Evolutionary conservation across 495 filamentous ascomycete species (phyloP), one percentile per base, ranked within the genome.

Genomic region (Lichina pygmaea): DNA sequence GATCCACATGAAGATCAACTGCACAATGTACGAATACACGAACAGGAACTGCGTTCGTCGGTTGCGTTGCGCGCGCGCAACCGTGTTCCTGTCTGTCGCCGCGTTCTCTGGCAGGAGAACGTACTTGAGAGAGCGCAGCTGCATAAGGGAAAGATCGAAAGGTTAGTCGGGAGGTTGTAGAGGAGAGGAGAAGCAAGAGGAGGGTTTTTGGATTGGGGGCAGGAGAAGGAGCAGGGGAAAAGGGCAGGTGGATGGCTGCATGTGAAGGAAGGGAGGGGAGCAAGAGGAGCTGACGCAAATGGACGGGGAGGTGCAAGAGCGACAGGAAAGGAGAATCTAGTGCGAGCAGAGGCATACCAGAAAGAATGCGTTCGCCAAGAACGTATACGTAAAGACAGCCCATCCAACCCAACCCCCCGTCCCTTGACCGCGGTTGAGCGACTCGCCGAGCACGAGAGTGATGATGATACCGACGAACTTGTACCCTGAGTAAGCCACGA

Each of bases 401-500:
- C 91, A 95, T 43, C 81, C 80, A 42, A 86, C 61, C 81, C 81
- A 85, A 33, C 82, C 77, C 32, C 81, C 77, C 7, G 81, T 86
- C 44, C 82, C 81, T 49, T 71, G 68, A 12, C 80, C 80, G 0
- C 75, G 71, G 44, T 75, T 86, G 40, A 85, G 56, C 15, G 81
- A 65, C 60, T 86, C 81, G 6, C 81, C 75, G 2, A 84, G 60
- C 32, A 78, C 63, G 41, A 94, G 68, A 3, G 81, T 93, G 44
- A 79, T 67, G 50, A 94, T 95, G 46, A 91, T 82, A 8, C 89
- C 89, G 38, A 95, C 89, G 53, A 95, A 99, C 62, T 99, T 99
- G 60, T 99, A 99, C 10, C 91, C 91, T 6, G 79, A 86, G 57
- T 99, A 99, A 4, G 91, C 89, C 37, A 95, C 73, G 34, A 99